A percentile compares a stretch with the other conserved stretches of the same genome.
Conservation (phyloP, 495 filamentous ascomycete genomes). For the Penicillium robsamsonii region DNA sequence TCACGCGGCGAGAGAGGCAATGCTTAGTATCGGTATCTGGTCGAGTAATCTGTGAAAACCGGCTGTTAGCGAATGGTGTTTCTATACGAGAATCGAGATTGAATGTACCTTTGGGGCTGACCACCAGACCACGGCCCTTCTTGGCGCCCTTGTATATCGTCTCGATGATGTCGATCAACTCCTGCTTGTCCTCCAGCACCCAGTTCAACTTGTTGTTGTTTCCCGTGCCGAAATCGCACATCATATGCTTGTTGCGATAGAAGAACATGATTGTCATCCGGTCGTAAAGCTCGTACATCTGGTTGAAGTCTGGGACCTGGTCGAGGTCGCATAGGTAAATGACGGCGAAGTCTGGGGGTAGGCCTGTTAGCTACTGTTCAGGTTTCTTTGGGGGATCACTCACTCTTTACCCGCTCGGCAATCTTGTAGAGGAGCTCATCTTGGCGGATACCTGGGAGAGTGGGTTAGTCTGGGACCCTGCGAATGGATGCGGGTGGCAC, state of each 20-base stretch:
- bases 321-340: slow-evolving; percentile 98
- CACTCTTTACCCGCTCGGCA: slow-evolving; percentile 47
- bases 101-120: slow-evolving; percentile 77
- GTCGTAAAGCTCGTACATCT: slow-evolving; percentile 83
- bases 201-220: slow-evolving; percentile 99
- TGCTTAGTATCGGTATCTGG: slow-evolving; percentile 71
- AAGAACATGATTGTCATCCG: slow-evolving; percentile 82
- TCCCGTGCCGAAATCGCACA: slow-evolving; percentile 95
- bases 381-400: slow-evolving; percentile 12
- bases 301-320: slow-evolving; percentile 94
- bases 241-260: slow-evolving; percentile 98
- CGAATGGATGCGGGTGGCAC: background rate
- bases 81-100: background rate
- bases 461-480: slow-evolving; percentile 18
- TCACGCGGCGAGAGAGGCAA: background rate
- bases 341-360: slow-evolving; percentile 57
- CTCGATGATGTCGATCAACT: slow-evolving; percentile 97
- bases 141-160: slow-evolving; percentile 96
- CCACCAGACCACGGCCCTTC: slow-evolving; percentile 93
- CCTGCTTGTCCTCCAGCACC: slow-evolving; percentile 97
- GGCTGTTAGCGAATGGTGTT: slow-evolving; percentile 17
- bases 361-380: background rate
- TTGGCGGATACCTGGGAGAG: slow-evolving; percentile 69
- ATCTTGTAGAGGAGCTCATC: slow-evolving; percentile 88
- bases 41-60: slow-evolving; percentile 65